Percentiles rank a stretch among this genome's conserved stretches.
These are phyloP conservation scores for Chaetomium fimeti DNA, from an alignment of 495 filamentous ascomycete species.

Conservation along the genomic window DNA sequence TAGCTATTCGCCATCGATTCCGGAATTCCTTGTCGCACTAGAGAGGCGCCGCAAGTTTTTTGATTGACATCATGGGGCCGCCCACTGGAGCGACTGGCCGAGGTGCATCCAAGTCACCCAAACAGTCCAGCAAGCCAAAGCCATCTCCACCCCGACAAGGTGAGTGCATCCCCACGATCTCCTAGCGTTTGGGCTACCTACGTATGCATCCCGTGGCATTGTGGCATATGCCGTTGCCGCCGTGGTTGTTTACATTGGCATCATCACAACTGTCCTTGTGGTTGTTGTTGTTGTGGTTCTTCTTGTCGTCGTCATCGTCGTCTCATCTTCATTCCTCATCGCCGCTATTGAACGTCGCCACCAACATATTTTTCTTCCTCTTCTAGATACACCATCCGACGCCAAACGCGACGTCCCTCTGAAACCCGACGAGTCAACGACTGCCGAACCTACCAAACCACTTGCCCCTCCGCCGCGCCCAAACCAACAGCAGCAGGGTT, in stretches of 20 bases:
- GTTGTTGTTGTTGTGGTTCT: slow-evolving; percentile 1
- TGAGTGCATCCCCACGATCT: slow-evolving; percentile 28
- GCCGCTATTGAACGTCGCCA: slow-evolving; percentile 25
- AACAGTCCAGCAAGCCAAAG: slow-evolving; percentile 32
- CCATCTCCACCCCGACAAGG: slow-evolving; percentile 37
- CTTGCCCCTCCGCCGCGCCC: slow-evolving; percentile 82
- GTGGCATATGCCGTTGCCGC: slow-evolving; percentile 9
- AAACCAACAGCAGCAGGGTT: slow-evolving; percentile 42
- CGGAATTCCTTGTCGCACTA: slow-evolving; percentile 24
- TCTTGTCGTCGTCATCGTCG: slow-evolving; percentile 10
- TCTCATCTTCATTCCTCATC: background rate
- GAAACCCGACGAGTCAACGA: slow-evolving; percentile 37
- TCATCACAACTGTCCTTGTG: slow-evolving; percentile 11
- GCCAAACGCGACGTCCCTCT: slow-evolving; percentile 39
- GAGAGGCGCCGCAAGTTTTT: slow-evolving; percentile 32
- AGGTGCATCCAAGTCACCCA: slow-evolving; percentile 41
- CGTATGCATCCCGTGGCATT: background rate
- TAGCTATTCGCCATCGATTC: slow-evolving; percentile 17
- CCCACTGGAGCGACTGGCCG: slow-evolving; percentile 36
- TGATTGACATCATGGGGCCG: slow-evolving; percentile 46
- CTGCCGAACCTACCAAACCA: slow-evolving; percentile 51
- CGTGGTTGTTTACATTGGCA: background rate
- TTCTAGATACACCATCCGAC: slow-evolving; percentile 34
- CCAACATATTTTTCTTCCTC: slow-evolving; percentile 26
- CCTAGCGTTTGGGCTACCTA: slow-evolving; percentile 3